Percentiles rank a stretch among this genome's conserved stretches.
phyloP scores from a whole-genome alignment of 1,284 basidiomycete species.

The Rhizoctonia solani region DNA sequence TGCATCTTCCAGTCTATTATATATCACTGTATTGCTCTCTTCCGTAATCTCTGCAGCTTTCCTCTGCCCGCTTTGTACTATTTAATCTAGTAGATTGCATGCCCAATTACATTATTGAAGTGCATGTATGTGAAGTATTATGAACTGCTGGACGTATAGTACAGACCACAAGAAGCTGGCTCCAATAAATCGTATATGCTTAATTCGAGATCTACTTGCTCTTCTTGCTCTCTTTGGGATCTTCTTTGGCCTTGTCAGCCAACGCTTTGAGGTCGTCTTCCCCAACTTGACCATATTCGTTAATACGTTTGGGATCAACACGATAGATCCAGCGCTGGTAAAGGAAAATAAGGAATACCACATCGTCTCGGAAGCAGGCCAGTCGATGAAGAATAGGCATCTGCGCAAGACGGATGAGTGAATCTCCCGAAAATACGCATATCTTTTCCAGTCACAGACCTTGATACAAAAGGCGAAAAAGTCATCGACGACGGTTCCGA shows the following conservation, averaged over 20 bases:
- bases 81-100: constrained; percentile 22
- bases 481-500: constrained; percentile 90
- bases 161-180: constrained; percentile 1
- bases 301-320: constrained; percentile 88
- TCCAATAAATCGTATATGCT: constrained; percentile 11
- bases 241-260: constrained; percentile 6
- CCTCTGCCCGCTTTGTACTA: constrained; percentile 17
- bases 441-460: constrained; percentile 21
- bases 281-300: constrained; percentile 90
- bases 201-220: constrained; percentile 48
- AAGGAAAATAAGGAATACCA: constrained; percentile 84
- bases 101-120: constrained; percentile 25
- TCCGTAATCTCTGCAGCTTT: neutral
- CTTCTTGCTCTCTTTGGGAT: constrained; percentile 55
- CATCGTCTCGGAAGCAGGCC: constrained; percentile 86
- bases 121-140: neutral
- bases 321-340: constrained; percentile 97
- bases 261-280: constrained; percentile 26
- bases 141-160: neutral
- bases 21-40: neutral
- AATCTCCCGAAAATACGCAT: neutral
- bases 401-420: constrained; percentile 45
- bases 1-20: neutral
- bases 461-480: constrained; percentile 71
- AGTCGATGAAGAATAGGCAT: constrained; percentile 94